Evolutionary conservation across 2,329 filamentous ascomycete genomes (phyloP), one percentile per base, ranked within the genome.

Genomic region (Drechslerella coelobrocha): DNA sequence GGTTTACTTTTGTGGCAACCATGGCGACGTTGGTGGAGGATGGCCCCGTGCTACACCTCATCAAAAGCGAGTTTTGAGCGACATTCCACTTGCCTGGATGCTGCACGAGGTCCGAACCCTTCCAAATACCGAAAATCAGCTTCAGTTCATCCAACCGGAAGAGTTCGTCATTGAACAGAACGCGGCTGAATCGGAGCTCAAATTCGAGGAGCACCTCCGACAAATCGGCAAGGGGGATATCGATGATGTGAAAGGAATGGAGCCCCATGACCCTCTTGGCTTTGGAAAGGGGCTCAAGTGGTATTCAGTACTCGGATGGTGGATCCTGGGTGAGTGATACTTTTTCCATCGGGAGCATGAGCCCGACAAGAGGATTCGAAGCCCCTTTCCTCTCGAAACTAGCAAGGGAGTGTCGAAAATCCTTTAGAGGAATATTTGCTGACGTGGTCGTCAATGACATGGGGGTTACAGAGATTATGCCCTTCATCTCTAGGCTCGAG

Each of bases 1-100:
- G 71, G 82, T 85, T 47, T 85, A 83, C 82, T 85, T 85, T 71
- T 80, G 83, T 0, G 84, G 84, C 0, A 81, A 81, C 59, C 84
- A 85, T 61, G 81, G 81, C 8, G 83, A 85, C 57, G 79, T 85
- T 8, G 84, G 84, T 1, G 84, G 84, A 0, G 84, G 84, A 0
- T 85, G 83, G 81, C 12, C 29, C 12, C 79, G 79, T 0, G 77
- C 79, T 7, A 74, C 75, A 5, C 75, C 75, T 2, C 71, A 74
- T 10, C 60, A 76, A 1, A 76, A 76, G 73, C 78, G 75, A 0
- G 45, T 78, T 24, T 79, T 84, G 76, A 84, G 82, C 23, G 82
- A 84, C 66, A 79, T 83, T 19, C 79, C 83, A 1, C 77, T 84
- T 0, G 80, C 79, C 7, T 84, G 83, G 83, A 84, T 84, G 83